A percentile compares a stretch with the other conserved stretches of the same genome.
Evolutionary conservation across 116 monocot genomes (phyloP).

Genomic region (Posidonia oceanica): DNA sequence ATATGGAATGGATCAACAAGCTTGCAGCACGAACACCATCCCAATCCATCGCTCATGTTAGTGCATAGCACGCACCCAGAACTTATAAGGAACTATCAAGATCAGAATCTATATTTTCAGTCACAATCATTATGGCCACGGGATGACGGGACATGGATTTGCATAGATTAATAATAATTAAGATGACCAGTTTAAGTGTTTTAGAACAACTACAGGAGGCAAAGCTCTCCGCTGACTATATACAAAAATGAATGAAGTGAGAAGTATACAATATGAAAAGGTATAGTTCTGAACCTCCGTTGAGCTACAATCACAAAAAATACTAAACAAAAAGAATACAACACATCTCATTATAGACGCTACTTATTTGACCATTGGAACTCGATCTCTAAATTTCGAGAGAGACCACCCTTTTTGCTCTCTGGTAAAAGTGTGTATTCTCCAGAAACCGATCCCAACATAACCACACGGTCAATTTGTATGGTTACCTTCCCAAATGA

Average conservation of each 20-base stretch:
- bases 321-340: not conserved
- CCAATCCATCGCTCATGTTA: too few relatives aligned
- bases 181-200: not conserved
- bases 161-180: not conserved
- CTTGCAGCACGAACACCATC: too few relatives aligned
- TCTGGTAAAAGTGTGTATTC: constrained; percentile 85
- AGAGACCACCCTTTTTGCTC: constrained; percentile 65
- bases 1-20: too few relatives aligned
- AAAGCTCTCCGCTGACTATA: constrained; percentile 1
- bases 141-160: not conserved
- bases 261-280: not conserved
- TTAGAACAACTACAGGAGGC: not conserved
- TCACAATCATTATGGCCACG: too few relatives aligned
- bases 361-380: constrained; percentile 98
- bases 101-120: too few relatives aligned
- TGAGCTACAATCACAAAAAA: not conserved
- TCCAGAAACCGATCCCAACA: constrained; percentile 89
- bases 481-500: constrained; percentile 96
- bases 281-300: not conserved
- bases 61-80: too few relatives aligned
- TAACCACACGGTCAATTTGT: constrained; percentile 92
- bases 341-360: not conserved
- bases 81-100: too few relatives aligned
- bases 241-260: constrained; percentile 5
- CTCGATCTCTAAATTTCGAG: constrained; percentile 86